Base-by-base conservation (phyloP, 441 rosid genomes). In the Gossypium schwendimanii region DNA sequence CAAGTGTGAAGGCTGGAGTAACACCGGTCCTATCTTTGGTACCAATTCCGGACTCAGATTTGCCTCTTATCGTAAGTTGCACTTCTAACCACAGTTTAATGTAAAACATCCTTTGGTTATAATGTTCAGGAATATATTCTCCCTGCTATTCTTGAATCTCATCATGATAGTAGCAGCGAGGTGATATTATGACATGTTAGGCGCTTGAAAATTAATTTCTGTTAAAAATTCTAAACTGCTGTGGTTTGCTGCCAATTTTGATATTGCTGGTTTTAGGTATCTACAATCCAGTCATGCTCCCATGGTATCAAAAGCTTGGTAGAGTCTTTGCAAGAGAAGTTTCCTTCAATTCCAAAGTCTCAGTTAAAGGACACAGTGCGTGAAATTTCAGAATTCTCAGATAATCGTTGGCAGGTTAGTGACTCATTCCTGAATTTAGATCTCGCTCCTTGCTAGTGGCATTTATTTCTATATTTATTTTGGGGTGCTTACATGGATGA, bases 361-460 rank as follows among this genome's bases (percentile, higher is more conserved):
- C 94, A 82, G 50, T 72, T 94, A 50, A 84, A 77, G 84, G 88
- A 69, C 64, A 89, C 82, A 87, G 94, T 94, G 47, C 94, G 93
- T n/a, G 97, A 94, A 81, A 80, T 94, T 75, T 88, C 97, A 39
- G 86, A 92, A 50, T 94, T 84, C 52, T 87, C 80, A 60, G 94
- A 90, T 73, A 89, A 87, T 60, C 89, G 81, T 50, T 90, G 98
- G 98, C 94, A 90, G 98, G 98, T 94, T 81, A 52, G 91, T 77
- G 50, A 62, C n/a, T 52, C 17, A 45, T 21, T 60, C 24, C 21
- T 39, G 45, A 50, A 54, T 26, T 50, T 3, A 0, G 2, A 61
- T 55, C 20, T 41, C 15, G 57, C 2, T 59, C 63, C n/a, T 15
- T 54, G 73, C 31, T 14, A 14, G 53, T 39, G 20, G 18, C 18